Conservation (phyloP, 441 rosid genomes). For the Sinapis alba region DNA sequence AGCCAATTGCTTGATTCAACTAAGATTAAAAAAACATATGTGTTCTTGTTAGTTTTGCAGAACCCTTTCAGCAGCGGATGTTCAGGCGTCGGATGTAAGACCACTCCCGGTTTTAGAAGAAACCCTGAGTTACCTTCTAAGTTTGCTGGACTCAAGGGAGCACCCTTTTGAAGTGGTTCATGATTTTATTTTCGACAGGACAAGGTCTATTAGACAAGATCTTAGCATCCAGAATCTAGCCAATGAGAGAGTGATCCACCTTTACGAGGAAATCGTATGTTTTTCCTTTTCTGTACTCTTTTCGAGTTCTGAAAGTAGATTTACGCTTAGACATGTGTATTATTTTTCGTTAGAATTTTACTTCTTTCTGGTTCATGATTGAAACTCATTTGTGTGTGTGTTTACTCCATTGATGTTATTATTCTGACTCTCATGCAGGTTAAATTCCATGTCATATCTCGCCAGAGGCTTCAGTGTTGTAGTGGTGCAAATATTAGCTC, state of each 20-base stretch:
- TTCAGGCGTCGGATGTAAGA: slow-evolving; percentile 65
- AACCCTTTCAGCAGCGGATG: slow-evolving; percentile 66
- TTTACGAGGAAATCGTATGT: slow-evolving; percentile 85
- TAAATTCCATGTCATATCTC: slow-evolving; percentile 73
- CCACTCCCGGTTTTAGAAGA: slow-evolving; percentile 75
- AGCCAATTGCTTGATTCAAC: not conserved
- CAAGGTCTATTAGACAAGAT: slow-evolving; percentile 93
- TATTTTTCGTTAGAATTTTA: not conserved
- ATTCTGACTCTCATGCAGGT: slow-evolving; percentile 51
- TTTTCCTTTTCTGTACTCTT: slow-evolving; percentile 4
- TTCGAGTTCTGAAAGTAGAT: not conserved
- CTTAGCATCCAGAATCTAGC: slow-evolving; percentile 83
- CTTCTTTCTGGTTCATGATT: not conserved
- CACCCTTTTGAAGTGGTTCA: slow-evolving; percentile 83
- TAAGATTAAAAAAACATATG: not conserved
- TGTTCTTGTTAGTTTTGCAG: slow-evolving; percentile 79
- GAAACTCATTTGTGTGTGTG: not conserved
- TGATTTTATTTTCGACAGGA: slow-evolving; percentile 92
- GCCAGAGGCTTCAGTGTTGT: slow-evolving; percentile 63
- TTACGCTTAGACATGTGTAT: slow-evolving; percentile 1
- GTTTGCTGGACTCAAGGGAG: slow-evolving; percentile 55
- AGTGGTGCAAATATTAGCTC: slow-evolving; percentile 51
- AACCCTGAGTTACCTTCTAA: slow-evolving; percentile 71
- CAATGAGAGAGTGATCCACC: slow-evolving; percentile 58
- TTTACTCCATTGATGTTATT: not conserved